Conservation (phyloP, 2,329 filamentous ascomycete genomes). For the Penicillium concentricum region DNA sequence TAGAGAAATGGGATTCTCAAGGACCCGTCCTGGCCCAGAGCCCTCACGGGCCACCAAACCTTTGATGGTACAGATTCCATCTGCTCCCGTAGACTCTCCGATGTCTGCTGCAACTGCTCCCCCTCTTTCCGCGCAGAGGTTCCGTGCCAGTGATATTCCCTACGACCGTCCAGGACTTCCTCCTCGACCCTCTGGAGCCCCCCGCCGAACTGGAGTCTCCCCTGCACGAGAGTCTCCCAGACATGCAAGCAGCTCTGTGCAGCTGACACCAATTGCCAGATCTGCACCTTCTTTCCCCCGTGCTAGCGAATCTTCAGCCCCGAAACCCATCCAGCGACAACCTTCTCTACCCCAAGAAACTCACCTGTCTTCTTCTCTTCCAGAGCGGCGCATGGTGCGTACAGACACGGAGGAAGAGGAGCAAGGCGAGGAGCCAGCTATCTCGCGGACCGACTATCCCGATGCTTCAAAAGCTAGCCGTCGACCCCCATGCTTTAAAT, state of each 20-base stretch:
- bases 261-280: slow-evolving; percentile 14
- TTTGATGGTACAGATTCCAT: slow-evolving; percentile 34
- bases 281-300: slow-evolving; percentile 15
- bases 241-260: slow-evolving; percentile 9
- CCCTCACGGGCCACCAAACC: slow-evolving; percentile 32
- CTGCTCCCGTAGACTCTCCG: slow-evolving; percentile 19
- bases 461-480: slow-evolving; percentile 83
- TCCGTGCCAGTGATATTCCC: slow-evolving; percentile 30
- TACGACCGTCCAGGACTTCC: slow-evolving; percentile 53
- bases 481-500: slow-evolving; percentile 71
- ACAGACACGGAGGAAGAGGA: slow-evolving; percentile 55
- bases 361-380: slow-evolving; percentile 16
- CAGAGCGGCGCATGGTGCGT: slow-evolving; percentile 24
- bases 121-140: slow-evolving; percentile 44
- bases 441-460: slow-evolving; percentile 67
- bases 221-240: slow-evolving; percentile 21
- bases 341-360: slow-evolving; percentile 32
- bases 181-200: slow-evolving; percentile 35
- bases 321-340: slow-evolving; percentile 25
- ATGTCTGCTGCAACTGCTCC: slow-evolving; percentile 25
- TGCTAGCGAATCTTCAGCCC: slow-evolving; percentile 19
- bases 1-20: slow-evolving; percentile 33
- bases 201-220: slow-evolving; percentile 23
- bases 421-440: slow-evolving; percentile 49
- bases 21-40: slow-evolving; percentile 26